A percentile compares a stretch with the other conserved stretches of the same genome.
phyloP scores from a whole-genome alignment of 2,329 filamentous ascomycete species.

The Aspergillus pseudoviridinutans region DNA sequence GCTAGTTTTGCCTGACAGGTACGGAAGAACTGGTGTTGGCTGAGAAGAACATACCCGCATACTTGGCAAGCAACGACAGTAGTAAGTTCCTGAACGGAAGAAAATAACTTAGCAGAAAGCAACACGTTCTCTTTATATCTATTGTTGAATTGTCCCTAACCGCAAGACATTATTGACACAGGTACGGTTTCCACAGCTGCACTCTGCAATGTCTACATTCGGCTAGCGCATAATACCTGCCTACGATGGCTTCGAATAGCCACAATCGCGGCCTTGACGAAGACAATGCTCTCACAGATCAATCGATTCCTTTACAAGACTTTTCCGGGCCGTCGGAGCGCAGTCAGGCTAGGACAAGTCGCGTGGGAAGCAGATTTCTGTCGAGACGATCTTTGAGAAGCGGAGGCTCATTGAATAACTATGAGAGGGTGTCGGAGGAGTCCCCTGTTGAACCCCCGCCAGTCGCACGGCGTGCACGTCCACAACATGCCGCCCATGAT shows the following conservation, averaged over 20 bases:
- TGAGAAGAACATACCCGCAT: not conserved
- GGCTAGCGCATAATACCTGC: conserved; percentile 31
- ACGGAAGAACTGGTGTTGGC: not conserved
- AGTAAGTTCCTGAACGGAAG: not conserved
- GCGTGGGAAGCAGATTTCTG: conserved; percentile 42
- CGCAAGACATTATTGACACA: not conserved
- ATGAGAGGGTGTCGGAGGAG: conserved; percentile 51
- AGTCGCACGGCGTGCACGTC: conserved; percentile 18
- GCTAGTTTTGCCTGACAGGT: not conserved
- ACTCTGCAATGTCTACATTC: conserved; percentile 38
- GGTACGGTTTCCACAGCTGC: conserved; percentile 4
- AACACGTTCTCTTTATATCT: not conserved
- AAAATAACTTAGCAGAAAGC: not conserved
- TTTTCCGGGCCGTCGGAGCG: conserved; percentile 43
- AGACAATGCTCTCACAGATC: conserved; percentile 25
- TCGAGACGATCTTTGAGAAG: conserved; percentile 40
- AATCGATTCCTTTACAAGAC: conserved; percentile 69
- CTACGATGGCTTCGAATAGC: conserved; percentile 40
- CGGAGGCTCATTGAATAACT: conserved; percentile 42
- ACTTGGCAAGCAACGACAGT: not conserved
- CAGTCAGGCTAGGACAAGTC: conserved; percentile 26
- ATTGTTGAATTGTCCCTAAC: not conserved
- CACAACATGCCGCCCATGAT: conserved; percentile 15
- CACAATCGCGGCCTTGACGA: conserved; percentile 27
- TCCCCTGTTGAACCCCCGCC: conserved; percentile 40